phyloP scores from a whole-genome alignment of 2,329 filamentous ascomycete genomes.

The Calonectria honghensis region DNA sequence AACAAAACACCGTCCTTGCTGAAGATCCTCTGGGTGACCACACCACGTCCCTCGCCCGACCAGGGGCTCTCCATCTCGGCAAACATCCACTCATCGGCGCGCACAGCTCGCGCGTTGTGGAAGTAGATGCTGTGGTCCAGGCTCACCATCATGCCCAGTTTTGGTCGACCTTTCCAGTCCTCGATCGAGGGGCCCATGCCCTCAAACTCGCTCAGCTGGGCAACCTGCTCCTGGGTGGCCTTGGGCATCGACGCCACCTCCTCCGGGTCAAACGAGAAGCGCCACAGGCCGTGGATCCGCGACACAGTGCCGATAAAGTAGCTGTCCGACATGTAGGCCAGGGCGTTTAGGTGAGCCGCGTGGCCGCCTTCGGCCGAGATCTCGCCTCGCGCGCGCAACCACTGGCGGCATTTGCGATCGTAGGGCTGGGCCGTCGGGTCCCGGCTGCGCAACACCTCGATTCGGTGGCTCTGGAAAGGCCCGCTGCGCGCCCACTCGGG shows the following conservation, averaged over 20 bases:
- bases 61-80: conserved; percentile 87
- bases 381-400: conserved; percentile 83
- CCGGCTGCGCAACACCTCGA: conserved; percentile 62
- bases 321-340: conserved; percentile 94
- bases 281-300: conserved; percentile 86
- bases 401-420: conserved; percentile 81
- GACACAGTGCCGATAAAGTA: conserved; percentile 95
- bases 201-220: conserved; percentile 64
- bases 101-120: conserved; percentile 75
- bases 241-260: conserved; percentile 72
- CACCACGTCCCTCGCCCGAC: conserved; percentile 84
- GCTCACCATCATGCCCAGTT: conserved; percentile 89
- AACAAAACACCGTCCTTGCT: conserved; percentile 81
- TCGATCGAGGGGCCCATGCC: conserved; percentile 64
- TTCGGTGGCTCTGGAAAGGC: conserved; percentile 68
- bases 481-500: conserved; percentile 70
- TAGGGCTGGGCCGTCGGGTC: conserved; percentile 72
- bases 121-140: conserved; percentile 85
- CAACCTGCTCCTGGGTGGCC: conserved; percentile 62
- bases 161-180: conserved; percentile 70
- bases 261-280: conserved; percentile 76
- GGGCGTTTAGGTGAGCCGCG: conserved; percentile 87
- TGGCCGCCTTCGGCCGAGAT: conserved; percentile 85
- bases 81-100: conserved; percentile 85
- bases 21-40: conserved; percentile 86